Evolutionary conservation across 148 eudicot genomes (phyloP).

Genomic region (Camellia japonica): DNA sequence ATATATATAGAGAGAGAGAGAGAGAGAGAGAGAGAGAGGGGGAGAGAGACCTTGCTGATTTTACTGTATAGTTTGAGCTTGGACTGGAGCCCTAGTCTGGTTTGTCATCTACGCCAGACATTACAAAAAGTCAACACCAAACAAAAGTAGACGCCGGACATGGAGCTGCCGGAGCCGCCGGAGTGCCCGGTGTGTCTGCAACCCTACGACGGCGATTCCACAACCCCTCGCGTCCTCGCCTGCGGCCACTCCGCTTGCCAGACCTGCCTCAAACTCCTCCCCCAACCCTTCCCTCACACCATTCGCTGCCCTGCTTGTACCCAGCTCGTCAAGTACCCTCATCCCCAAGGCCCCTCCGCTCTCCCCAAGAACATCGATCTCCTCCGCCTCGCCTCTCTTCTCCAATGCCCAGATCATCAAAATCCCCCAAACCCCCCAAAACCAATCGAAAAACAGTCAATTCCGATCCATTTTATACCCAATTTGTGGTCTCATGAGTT

Average conservation of each 20-base stretch:
- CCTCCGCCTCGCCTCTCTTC: conserved; percentile 48
- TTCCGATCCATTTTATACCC: conserved; percentile 23
- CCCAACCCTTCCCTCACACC: conserved; percentile 42
- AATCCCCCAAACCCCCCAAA: conserved; percentile 4
- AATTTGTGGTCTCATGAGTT: conserved; percentile 52
- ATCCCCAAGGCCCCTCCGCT: conserved; percentile 45
- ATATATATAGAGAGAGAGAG: too few species aligned
- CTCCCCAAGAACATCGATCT: conserved; percentile 90
- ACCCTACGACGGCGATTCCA: conserved; percentile 41
- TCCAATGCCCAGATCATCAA: conserved; percentile 13
- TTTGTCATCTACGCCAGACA: neutral
- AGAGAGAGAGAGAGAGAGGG: too few species aligned
- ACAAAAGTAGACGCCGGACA: neutral
- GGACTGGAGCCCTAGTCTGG: too few species aligned
- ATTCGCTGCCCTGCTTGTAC: conserved; percentile 77
- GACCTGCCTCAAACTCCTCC: conserved; percentile 53
- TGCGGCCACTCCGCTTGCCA: conserved; percentile 86
- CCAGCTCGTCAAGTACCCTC: conserved; percentile 53
- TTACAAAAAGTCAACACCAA: neutral
- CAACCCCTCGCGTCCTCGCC: conserved; percentile 69
- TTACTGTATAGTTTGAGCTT: too few species aligned
- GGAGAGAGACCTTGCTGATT: too few species aligned
- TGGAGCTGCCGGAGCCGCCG: conserved; percentile 49
- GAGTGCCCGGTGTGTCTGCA: conserved; percentile 87
- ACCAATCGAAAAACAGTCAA: neutral